phyloP scores from a whole-genome alignment of 1,139 yeast species.

The Saccharomyces hybrid region DNA sequence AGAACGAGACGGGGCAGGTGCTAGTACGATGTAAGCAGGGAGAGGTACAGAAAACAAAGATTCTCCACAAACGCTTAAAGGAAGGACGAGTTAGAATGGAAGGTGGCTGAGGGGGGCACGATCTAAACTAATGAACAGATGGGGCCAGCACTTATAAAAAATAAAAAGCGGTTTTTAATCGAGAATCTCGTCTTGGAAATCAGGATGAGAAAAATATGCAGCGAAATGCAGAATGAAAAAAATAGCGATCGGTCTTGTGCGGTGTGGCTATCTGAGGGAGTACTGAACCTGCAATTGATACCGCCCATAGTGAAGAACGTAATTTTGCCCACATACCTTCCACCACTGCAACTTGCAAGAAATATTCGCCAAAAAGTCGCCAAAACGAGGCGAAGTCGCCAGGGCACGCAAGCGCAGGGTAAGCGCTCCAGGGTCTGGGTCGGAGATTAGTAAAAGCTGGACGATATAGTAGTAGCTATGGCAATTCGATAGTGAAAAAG shows the following conservation, averaged over 20 bases:
- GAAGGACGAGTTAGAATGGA: neutral
- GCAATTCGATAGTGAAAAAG: neutral
- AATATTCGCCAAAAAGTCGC: neutral
- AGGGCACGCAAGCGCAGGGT: neutral
- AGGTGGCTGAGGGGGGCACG: neutral
- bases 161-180: neutral
- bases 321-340: neutral
- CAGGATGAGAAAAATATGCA: neutral
- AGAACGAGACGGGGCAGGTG: neutral
- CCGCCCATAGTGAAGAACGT: neutral
- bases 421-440: neutral
- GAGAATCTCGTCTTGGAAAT: neutral
- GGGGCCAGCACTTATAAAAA: neutral
- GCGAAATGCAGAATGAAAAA: neutral
- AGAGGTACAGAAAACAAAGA: neutral
- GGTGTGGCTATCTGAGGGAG: neutral
- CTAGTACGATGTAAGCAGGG: neutral
- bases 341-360: neutral
- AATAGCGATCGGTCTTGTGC: neutral
- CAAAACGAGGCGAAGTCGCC: conserved; percentile 1
- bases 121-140: neutral
- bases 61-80: neutral
- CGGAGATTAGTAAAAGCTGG: neutral
- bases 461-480: neutral
- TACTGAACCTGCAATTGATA: neutral